phyloP scores from a whole-genome alignment of 495 filamentous ascomycete genomes.

The Platismatia glauca region DNA sequence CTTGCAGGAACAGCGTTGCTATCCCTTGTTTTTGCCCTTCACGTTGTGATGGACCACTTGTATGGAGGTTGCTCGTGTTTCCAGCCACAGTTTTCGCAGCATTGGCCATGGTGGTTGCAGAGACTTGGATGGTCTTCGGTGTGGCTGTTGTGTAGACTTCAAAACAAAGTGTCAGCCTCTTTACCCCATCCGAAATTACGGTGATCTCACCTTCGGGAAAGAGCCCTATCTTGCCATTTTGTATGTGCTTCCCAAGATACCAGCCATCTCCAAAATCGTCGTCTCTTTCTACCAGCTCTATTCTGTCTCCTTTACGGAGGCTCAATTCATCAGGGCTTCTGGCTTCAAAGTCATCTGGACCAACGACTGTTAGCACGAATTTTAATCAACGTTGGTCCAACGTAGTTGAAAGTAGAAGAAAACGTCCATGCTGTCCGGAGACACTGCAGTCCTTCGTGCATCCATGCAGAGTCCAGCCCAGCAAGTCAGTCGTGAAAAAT shows the following conservation, averaged over 20 bases:
- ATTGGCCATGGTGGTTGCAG: slow-evolving; percentile 17
- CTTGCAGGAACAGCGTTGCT: slow-evolving; percentile 4
- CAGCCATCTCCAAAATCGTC: slow-evolving; percentile 98
- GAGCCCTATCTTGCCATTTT: slow-evolving; percentile 67
- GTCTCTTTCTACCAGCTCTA: slow-evolving; percentile 87
- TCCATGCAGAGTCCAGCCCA: background rate
- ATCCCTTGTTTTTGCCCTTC: slow-evolving; percentile 2
- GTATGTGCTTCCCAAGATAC: slow-evolving; percentile 79
- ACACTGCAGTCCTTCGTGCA: background rate
- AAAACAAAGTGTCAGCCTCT: background rate
- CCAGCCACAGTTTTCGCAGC: slow-evolving; percentile 8
- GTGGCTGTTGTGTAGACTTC: slow-evolving; percentile 29
- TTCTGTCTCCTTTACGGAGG: slow-evolving; percentile 75
- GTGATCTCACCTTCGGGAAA: slow-evolving; percentile 75
- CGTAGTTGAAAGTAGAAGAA: background rate
- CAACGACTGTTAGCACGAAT: slow-evolving; percentile 13
- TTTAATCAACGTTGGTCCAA: background rate
- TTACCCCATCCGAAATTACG: background rate
- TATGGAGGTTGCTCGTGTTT: slow-evolving; percentile 12
- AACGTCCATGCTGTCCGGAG: background rate
- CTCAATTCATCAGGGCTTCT: slow-evolving; percentile 89
- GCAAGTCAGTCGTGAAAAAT: background rate
- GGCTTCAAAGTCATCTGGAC: slow-evolving; percentile 69
- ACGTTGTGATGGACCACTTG: background rate
- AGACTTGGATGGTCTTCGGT: slow-evolving; percentile 25